These are phyloP conservation scores for Scutellaria baicalensis DNA, from an alignment of 257 asterid genomes.

Conservation along the genomic window DNA sequence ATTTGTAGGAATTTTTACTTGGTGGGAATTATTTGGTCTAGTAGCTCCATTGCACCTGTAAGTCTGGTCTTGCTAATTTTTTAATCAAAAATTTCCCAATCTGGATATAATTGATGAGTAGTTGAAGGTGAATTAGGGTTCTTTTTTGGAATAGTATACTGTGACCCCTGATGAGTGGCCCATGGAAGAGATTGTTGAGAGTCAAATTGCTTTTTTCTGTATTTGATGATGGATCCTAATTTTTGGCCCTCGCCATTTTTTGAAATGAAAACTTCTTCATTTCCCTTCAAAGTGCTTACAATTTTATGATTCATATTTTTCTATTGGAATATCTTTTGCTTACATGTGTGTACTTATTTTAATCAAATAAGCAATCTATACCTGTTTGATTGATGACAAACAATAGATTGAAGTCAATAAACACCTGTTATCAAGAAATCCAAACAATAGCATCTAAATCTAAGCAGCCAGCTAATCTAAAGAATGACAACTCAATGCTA, in stretches of 20 bases:
- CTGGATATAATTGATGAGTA: slow-evolving; percentile 31
- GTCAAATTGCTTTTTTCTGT: slow-evolving; percentile 12
- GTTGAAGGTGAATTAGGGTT: slow-evolving; percentile 18
- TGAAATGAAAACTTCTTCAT: slow-evolving; percentile 1
- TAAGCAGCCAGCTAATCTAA: too few species aligned
- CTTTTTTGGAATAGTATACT: slow-evolving; percentile 5
- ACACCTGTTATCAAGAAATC: too few species aligned
- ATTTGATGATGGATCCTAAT: slow-evolving; percentile 3
- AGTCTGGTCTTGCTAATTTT: slow-evolving; percentile 15
- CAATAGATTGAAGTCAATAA: too few species aligned
- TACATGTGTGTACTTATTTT: too few species aligned
- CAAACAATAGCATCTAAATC: too few species aligned
- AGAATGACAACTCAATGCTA: too few species aligned
- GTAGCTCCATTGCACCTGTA: neutral
- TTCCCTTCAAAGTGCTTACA: too few species aligned
- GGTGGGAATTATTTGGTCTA: slow-evolving; percentile 4
- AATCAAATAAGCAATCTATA: too few species aligned
- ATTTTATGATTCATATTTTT: neutral
- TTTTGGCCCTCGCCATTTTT: neutral
- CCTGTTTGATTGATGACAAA: too few species aligned
- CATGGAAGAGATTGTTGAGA: neutral
- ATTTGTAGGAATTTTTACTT: slow-evolving; percentile 8
- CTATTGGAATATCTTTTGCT: too few species aligned
- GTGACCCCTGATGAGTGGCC: neutral
- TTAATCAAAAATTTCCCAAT: slow-evolving; percentile 16